These are phyloP conservation scores for Eucalyptus cladocalyx DNA, from an alignment of 345 rosid genomes.

Conservation along the genomic window DNA sequence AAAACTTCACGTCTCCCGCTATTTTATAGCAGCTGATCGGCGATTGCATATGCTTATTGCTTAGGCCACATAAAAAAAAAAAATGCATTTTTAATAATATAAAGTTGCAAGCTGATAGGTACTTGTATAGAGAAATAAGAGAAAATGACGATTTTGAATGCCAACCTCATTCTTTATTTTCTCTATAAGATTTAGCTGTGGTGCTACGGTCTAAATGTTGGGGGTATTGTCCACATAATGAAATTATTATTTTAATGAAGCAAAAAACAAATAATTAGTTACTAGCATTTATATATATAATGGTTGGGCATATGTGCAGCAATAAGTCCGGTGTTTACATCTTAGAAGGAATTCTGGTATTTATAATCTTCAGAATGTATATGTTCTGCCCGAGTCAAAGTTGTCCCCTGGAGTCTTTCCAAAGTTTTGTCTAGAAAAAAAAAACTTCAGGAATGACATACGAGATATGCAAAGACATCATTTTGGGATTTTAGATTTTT, in stretches of 20 bases:
- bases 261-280: not conserved
- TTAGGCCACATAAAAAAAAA: no score
- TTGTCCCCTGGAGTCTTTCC: not conserved
- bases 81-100: no score
- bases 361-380: not conserved
- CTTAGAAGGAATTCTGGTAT: not conserved
- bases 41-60: no score
- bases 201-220: not conserved
- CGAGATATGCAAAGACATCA: no score
- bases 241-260: not conserved
- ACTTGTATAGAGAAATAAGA: not conserved
- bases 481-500: no score
- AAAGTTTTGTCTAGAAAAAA: not conserved
- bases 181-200: not conserved
- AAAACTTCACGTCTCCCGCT: no score
- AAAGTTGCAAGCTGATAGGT: not conserved
- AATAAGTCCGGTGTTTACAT: not conserved
- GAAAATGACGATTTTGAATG: not conserved
- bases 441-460: no score
- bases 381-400: not conserved
- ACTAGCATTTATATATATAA: not conserved
- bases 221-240: not conserved
- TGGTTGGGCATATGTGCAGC: not conserved
- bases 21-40: no score
- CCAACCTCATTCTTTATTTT: not conserved